Evolutionary conservation across 106 monocot genomes (phyloP).

Genomic region (Apostasia shenzhenica): DNA sequence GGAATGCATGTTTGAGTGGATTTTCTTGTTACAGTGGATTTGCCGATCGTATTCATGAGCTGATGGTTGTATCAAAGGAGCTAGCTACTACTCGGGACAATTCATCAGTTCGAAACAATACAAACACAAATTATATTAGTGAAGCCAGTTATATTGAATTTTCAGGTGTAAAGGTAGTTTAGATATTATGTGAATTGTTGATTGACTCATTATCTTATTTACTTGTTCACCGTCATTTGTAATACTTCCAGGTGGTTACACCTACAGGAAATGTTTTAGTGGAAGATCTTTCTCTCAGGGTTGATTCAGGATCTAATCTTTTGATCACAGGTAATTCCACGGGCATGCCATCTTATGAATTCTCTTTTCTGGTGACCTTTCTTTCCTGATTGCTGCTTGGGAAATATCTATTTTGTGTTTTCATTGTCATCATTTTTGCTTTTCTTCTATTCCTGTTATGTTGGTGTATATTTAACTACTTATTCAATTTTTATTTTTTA

Average conservation of each 20-base stretch:
- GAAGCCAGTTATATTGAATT: slow-evolving; percentile 97
- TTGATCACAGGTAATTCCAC: slow-evolving; percentile 78
- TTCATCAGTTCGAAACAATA: slow-evolving; percentile 32
- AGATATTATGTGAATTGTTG: neutral
- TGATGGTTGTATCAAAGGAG: slow-evolving; percentile 73
- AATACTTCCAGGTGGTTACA: slow-evolving; percentile 81
- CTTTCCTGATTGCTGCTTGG: neutral
- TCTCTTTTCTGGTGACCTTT: slow-evolving; percentile 3
- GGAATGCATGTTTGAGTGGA: neutral
- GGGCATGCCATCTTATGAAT: neutral
- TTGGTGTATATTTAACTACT: no score
- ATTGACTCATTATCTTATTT: slow-evolving; percentile 3
- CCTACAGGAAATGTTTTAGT: slow-evolving; percentile 91
- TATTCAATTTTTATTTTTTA: no score
- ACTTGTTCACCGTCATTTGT: slow-evolving; percentile 8
- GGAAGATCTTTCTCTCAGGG: slow-evolving; percentile 69
- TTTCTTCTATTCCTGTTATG: no score
- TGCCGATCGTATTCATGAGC: slow-evolving; percentile 93
- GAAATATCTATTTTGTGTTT: no score
- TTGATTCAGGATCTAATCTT: slow-evolving; percentile 95
- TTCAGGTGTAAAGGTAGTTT: slow-evolving; percentile 74
- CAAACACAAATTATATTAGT: slow-evolving; percentile 57
- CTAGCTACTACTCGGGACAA: slow-evolving; percentile 48
- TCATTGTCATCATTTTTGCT: no score
- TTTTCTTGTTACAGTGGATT: slow-evolving; percentile 73